These are phyloP conservation scores for Aphanocladium album DNA, from an alignment of 2,329 filamentous ascomycete genomes.

Conservation along the genomic window DNA sequence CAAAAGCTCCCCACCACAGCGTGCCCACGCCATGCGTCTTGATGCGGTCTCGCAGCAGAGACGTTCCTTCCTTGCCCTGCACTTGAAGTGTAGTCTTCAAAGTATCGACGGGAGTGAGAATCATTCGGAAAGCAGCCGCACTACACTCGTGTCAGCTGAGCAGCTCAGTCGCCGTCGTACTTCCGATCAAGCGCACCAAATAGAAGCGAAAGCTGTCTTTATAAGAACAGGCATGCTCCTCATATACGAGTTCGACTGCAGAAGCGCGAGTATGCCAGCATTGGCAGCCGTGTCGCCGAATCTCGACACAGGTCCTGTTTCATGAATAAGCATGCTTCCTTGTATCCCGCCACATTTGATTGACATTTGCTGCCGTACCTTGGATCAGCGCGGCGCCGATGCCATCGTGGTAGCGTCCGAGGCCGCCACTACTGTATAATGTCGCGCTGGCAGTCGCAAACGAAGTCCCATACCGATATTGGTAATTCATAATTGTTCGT, in stretches of 20 bases:
- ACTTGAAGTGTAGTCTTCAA: slow-evolving; percentile 47
- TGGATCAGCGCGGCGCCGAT: slow-evolving; percentile 40
- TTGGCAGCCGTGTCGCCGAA: slow-evolving; percentile 47
- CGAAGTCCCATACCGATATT: slow-evolving; percentile 41
- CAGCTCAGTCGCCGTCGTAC: too few relatives aligned
- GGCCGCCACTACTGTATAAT: slow-evolving; percentile 37
- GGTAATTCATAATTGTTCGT: slow-evolving; percentile 47
- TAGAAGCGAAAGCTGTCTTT: slow-evolving; percentile 42
- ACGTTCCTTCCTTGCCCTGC: slow-evolving; percentile 38
- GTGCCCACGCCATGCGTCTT: slow-evolving; percentile 40
- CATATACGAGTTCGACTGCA: slow-evolving; percentile 42
- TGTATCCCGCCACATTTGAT: too few relatives aligned
- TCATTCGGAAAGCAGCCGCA: slow-evolving; percentile 42
- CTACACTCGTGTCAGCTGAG: slow-evolving; percentile 18
- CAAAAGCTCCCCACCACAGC: slow-evolving; percentile 45
- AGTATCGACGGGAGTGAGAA: slow-evolving; percentile 44
- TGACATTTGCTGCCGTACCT: slow-evolving; percentile 23
- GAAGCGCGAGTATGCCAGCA: slow-evolving; percentile 42
- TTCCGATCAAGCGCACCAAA: slow-evolving; percentile 28
- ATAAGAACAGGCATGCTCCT: slow-evolving; percentile 37
- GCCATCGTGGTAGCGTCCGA: slow-evolving; percentile 41
- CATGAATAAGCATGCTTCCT: not conserved
- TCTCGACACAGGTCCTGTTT: slow-evolving; percentile 36
- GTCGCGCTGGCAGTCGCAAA: slow-evolving; percentile 36
- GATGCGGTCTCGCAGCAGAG: slow-evolving; percentile 38